Evolutionary conservation across 2,329 filamentous ascomycete species (phyloP).

Genomic region (Curvularia lunata): DNA sequence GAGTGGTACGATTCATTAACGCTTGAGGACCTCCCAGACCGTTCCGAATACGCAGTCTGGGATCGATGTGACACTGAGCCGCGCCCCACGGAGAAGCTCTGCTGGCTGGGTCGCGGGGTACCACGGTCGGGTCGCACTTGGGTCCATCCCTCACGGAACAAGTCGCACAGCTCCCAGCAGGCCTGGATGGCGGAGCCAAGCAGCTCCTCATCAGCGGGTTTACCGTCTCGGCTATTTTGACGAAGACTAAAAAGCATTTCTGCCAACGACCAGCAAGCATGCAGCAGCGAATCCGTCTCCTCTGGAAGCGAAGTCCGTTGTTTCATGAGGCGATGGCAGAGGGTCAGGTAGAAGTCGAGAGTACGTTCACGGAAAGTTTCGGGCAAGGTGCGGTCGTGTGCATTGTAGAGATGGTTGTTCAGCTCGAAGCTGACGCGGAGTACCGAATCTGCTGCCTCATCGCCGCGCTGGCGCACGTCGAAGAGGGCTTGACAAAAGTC

Average conservation of each 20-base stretch:
- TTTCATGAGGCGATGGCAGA: slow-evolving; percentile 97
- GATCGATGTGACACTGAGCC: slow-evolving; percentile 43
- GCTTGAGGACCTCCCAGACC: slow-evolving; percentile 51
- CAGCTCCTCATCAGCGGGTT: slow-evolving; percentile 78
- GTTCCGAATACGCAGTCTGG: slow-evolving; percentile 43
- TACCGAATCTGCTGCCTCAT: slow-evolving; percentile 83
- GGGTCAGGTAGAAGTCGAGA: slow-evolving; percentile 89
- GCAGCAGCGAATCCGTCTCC: slow-evolving; percentile 82
- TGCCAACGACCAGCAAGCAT: slow-evolving; percentile 86
- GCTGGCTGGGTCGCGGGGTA: slow-evolving; percentile 81
- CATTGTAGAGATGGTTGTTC: slow-evolving; percentile 94
- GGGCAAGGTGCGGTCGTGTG: slow-evolving; percentile 82
- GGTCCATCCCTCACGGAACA: slow-evolving; percentile 91
- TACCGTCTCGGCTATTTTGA: slow-evolving; percentile 78
- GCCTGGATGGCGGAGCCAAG: slow-evolving; percentile 87
- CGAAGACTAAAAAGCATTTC: slow-evolving; percentile 93
- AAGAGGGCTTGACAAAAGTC: slow-evolving; percentile 93
- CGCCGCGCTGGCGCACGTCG: slow-evolving; percentile 77
- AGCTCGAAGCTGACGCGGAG: slow-evolving; percentile 92
- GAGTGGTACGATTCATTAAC: slow-evolving; percentile 56
- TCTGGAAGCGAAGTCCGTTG: slow-evolving; percentile 78
- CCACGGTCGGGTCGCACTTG: slow-evolving; percentile 84
- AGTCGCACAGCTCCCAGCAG: slow-evolving; percentile 92
- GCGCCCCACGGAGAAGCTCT: slow-evolving; percentile 61
- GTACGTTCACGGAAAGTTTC: slow-evolving; percentile 89